phyloP scores from a whole-genome alignment of 2,329 filamentous ascomycete genomes.

The Dothistroma septosporum region DNA sequence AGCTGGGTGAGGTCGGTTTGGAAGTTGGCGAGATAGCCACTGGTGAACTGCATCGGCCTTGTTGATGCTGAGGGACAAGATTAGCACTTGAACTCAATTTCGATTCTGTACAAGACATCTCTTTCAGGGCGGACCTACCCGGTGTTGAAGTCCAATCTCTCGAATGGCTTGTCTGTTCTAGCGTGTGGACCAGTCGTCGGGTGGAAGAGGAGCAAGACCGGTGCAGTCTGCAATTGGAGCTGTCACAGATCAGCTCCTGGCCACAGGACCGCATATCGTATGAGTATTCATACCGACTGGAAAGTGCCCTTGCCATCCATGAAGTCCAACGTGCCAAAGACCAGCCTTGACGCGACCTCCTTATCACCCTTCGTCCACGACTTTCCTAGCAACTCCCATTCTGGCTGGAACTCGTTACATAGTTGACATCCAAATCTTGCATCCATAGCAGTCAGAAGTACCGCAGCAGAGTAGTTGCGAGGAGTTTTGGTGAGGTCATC shows the following conservation, averaged over 20 bases:
- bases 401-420: constrained; percentile 86
- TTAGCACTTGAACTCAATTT: neutral
- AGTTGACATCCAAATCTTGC: constrained; percentile 77
- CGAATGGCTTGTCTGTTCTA: constrained; percentile 61
- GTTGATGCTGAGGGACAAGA: constrained; percentile 54
- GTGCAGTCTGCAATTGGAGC: constrained; percentile 91
- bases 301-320: constrained; percentile 77
- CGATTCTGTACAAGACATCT: neutral
- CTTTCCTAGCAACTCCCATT: constrained; percentile 82
- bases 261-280: neutral
- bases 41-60: constrained; percentile 71
- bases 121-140: constrained; percentile 54
- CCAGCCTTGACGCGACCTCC: constrained; percentile 63
- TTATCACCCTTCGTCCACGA: constrained; percentile 87
- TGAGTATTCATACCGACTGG: constrained; percentile 62
- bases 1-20: constrained; percentile 69
- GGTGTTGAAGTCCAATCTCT: constrained; percentile 78
- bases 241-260: constrained; percentile 40
- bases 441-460: constrained; percentile 85
- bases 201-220: constrained; percentile 80
- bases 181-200: constrained; percentile 80
- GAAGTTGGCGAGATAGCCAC: constrained; percentile 76
- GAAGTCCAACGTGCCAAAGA: constrained; percentile 88
- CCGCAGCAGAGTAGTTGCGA: constrained; percentile 75
- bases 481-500: constrained; percentile 69